Conservation (phyloP, 805 yeast genomes). For the Pichia nakasei region DNA sequence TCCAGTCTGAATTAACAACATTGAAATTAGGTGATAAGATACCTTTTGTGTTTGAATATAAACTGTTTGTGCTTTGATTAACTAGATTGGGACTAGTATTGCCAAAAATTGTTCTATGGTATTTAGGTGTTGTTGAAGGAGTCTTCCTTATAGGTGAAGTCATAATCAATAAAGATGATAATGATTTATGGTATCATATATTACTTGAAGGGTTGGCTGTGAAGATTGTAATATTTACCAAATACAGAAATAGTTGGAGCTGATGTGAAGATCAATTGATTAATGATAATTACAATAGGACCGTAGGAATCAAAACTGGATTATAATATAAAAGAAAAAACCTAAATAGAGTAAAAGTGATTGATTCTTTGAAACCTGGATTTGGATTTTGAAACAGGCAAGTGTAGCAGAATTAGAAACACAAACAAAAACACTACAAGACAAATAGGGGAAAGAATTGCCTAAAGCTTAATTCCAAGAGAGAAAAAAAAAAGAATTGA, state of each 20-base stretch:
- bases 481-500: neutral
- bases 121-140: slow-evolving; percentile 5
- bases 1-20: slow-evolving; percentile 29
- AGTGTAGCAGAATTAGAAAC: no score
- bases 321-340: no score
- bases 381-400: no score
- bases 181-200: neutral
- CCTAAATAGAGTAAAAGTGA: no score
- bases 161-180: neutral
- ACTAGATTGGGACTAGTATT: slow-evolving; percentile 23
- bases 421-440: no score
- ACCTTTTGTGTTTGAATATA: slow-evolving; percentile 22
- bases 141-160: neutral
- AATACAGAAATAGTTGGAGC: no score
- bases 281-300: no score
- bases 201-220: neutral
- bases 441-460: no score
- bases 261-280: neutral
- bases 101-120: slow-evolving; percentile 26
- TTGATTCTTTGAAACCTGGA: no score
- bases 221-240: neutral
- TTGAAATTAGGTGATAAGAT: slow-evolving; percentile 28
- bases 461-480: no score
- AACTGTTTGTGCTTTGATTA: slow-evolving; percentile 21
- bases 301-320: no score